These are phyloP conservation scores for Powellomyces hirtus DNA, from an alignment of 192 early-diverging fungal genomes.

Conservation along the genomic window DNA sequence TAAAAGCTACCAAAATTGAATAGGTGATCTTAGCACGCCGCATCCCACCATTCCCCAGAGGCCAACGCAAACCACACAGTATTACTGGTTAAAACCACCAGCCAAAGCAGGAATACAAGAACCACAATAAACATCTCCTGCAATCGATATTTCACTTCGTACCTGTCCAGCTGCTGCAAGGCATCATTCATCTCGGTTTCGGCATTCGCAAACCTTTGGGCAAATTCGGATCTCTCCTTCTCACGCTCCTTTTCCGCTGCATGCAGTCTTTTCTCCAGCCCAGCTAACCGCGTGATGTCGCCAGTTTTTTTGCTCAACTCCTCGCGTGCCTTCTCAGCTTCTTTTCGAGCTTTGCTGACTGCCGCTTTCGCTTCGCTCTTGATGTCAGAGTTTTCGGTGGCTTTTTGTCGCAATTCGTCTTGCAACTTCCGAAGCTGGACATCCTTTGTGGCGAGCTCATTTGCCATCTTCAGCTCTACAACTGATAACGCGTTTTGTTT, in stretches of 20 bases:
- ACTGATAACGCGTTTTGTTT: conserved; percentile 5
- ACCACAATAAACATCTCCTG: too few relatives aligned
- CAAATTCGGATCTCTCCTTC: neutral
- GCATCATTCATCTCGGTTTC: neutral
- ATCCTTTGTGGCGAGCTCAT: conserved; percentile 11
- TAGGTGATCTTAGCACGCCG: too few relatives aligned
- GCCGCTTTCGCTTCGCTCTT: neutral
- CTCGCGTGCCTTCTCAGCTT: conserved; percentile 1
- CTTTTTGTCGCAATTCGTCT: neutral
- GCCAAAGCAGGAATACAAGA: too few relatives aligned
- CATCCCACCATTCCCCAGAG: too few relatives aligned
- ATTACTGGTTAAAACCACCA: too few relatives aligned
- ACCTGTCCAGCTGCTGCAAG: neutral
- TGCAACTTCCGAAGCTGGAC: conserved; percentile 4
- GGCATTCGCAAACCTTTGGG: neutral
- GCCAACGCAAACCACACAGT: too few relatives aligned
- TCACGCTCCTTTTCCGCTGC: neutral
- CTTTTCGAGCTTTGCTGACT: neutral
- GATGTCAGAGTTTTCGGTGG: neutral
- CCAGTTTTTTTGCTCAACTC: too few relatives aligned
- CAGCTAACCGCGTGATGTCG: too few relatives aligned
- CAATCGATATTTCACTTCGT: too few relatives aligned
- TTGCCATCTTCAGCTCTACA: conserved; percentile 18
- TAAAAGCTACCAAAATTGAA: too few relatives aligned
- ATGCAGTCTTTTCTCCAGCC: neutral